Conservation (phyloP, 805 yeast species). For the Saccharomycopsis selenospora region DNA sequence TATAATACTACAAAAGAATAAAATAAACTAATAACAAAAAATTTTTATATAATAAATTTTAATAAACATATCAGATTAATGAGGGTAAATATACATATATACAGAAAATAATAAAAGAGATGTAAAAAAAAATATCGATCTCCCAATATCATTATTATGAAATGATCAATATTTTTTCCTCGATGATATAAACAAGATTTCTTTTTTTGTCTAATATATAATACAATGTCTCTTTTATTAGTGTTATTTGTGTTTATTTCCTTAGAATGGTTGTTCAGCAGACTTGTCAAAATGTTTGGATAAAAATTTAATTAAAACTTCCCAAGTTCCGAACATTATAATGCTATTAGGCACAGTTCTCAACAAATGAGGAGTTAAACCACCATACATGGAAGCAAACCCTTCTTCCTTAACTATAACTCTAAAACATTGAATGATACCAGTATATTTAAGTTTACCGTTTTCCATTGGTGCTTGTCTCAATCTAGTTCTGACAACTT, state of each 20-base stretch:
- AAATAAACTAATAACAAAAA: too few species aligned
- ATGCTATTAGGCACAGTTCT: conserved; percentile 97
- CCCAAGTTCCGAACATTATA: conserved; percentile 99
- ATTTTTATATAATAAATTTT: too few species aligned
- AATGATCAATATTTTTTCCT: too few species aligned
- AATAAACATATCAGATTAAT: too few species aligned
- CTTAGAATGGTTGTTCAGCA: not conserved
- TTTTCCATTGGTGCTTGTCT: conserved; percentile 86
- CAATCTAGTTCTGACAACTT: conserved; percentile 89
- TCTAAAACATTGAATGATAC: conserved; percentile 79
- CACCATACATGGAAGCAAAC: conserved; percentile 88
- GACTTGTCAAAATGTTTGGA: conserved; percentile 25
- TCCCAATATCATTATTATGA: too few species aligned
- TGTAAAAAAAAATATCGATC: too few species aligned
- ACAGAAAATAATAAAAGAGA: too few species aligned
- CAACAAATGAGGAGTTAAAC: conserved; percentile 91
- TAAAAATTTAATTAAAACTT: conserved; percentile 58
- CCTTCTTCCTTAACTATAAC: conserved; percentile 91
- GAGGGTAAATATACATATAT: too few species aligned
- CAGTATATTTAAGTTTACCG: conserved; percentile 82
- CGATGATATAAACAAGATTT: too few species aligned
- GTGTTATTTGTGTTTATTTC: not conserved
- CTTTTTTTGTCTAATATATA: too few species aligned
- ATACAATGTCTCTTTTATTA: not conserved
- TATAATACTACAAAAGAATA: too few species aligned